phyloP scores from a whole-genome alignment of 495 filamentous ascomycete genomes.

The Aspergillus nidulans region DNA sequence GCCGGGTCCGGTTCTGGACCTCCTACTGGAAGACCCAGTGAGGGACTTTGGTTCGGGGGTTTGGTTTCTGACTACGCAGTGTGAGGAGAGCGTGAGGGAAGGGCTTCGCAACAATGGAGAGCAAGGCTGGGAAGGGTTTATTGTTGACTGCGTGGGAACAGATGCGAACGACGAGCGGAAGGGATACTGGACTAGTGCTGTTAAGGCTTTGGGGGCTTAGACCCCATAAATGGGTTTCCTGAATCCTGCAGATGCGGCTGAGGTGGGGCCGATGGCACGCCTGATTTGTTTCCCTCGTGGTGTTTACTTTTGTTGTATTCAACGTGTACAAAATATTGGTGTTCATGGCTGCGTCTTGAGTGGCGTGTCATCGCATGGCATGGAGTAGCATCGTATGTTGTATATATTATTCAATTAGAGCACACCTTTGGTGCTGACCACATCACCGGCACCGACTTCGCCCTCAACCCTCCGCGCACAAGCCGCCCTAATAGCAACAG shows the following conservation, averaged over 20 bases:
- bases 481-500: constrained; percentile 74
- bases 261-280: neutral
- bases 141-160: constrained; percentile 59
- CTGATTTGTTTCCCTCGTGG: neutral
- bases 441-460: constrained; percentile 77
- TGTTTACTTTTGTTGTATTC: neutral
- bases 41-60: constrained; percentile 69
- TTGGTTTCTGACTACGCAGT: constrained; percentile 72
- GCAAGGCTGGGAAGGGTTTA: constrained; percentile 58
- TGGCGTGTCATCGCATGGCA: neutral
- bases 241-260: no score
- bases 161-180: constrained; percentile 43
- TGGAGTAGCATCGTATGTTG: neutral
- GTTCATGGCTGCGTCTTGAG: neutral
- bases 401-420: constrained; percentile 27
- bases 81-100: constrained; percentile 38
- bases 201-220: constrained; percentile 29
- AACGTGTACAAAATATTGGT: no score
- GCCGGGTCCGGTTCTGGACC: constrained; percentile 47
- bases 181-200: constrained; percentile 51
- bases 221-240: neutral
- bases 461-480: constrained; percentile 66
- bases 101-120: constrained; percentile 48
- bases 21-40: constrained; percentile 53
- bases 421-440: constrained; percentile 94